phyloP scores from a whole-genome alignment of 2,329 filamentous ascomycete genomes.

The Talaromyces amestolkiae region DNA sequence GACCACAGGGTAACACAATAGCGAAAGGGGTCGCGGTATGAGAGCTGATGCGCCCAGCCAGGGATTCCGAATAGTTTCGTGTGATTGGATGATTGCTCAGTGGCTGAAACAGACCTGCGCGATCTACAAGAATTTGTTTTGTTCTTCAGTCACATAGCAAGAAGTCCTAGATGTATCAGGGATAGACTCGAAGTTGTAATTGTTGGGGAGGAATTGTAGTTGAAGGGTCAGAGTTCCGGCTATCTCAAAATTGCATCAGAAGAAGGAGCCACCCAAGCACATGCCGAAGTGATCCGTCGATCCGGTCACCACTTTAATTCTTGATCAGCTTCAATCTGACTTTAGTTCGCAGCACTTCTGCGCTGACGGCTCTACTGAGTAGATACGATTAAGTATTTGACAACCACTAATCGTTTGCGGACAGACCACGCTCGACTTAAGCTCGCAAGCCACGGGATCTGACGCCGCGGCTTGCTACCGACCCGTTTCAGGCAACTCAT shows the following conservation, averaged over 20 bases:
- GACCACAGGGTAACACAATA: background rate
- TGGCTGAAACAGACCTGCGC: slow-evolving; percentile 13
- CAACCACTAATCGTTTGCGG: slow-evolving; percentile 4
- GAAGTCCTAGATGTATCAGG: background rate
- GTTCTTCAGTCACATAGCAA: background rate
- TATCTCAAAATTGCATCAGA: slow-evolving; percentile 9
- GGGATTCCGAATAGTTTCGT: slow-evolving; percentile 6
- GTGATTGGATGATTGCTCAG: slow-evolving; percentile 21
- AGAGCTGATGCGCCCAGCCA: slow-evolving; percentile 1
- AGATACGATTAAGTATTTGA: background rate
- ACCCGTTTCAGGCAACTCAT: slow-evolving; percentile 18
- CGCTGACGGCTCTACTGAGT: background rate
- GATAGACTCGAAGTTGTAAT: background rate
- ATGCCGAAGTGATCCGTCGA: slow-evolving; percentile 8
- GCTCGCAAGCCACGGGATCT: slow-evolving; percentile 13
- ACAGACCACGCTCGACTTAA: slow-evolving; percentile 5
- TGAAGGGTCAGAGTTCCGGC: slow-evolving; percentile 9
- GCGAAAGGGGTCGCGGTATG: background rate
- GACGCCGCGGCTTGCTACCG: background rate
- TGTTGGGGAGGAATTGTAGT: background rate
- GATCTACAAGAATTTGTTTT: slow-evolving; percentile 10
- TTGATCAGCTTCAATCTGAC: background rate
- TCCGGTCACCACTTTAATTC: background rate
- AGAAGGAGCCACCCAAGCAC: background rate
- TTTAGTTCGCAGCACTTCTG: background rate